A percentile compares a stretch with the other conserved stretches of the same genome.
Evolutionary conservation across 2,329 filamentous ascomycete genomes (phyloP).

Genomic region (Alternaria ethzedia): DNA sequence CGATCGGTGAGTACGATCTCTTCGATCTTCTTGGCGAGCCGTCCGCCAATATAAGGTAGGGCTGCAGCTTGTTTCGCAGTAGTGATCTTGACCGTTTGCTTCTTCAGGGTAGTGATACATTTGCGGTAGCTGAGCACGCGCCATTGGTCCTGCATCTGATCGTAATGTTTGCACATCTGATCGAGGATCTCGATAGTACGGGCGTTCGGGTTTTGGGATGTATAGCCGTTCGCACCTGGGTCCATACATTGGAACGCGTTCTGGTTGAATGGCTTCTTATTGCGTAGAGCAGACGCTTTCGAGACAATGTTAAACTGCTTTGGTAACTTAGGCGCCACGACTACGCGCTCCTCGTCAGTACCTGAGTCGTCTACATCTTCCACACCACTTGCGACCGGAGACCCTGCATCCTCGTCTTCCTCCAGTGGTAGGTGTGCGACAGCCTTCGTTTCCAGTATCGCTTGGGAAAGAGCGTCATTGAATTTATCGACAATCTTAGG

Average conservation of each 20-base stretch:
- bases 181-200: slow-evolving; percentile 78
- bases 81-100: slow-evolving; percentile 67
- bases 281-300: slow-evolving; percentile 5
- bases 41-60: slow-evolving; percentile 72
- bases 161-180: slow-evolving; percentile 80
- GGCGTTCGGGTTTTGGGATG: slow-evolving; percentile 70
- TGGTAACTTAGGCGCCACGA: slow-evolving; percentile 14
- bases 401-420: slow-evolving; percentile 45
- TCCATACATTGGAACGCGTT: slow-evolving; percentile 66
- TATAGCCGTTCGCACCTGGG: slow-evolving; percentile 54
- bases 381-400: slow-evolving; percentile 33
- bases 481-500: slow-evolving; percentile 5
- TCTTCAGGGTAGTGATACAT: slow-evolving; percentile 74
- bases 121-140: slow-evolving; percentile 76
- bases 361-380: slow-evolving; percentile 25
- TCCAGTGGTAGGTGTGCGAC: slow-evolving; percentile 62
- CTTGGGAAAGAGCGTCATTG: slow-evolving; percentile 66
- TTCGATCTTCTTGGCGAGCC: slow-evolving; percentile 84
- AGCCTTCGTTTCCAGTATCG: slow-evolving; percentile 68
- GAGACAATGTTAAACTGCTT: slow-evolving; percentile 12
- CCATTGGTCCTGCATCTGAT: slow-evolving; percentile 77
- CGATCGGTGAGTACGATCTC: slow-evolving; percentile 81
- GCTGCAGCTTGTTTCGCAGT: slow-evolving; percentile 72
- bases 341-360: slow-evolving; percentile 31
- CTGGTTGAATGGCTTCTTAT: slow-evolving; percentile 37